Percentiles rank a stretch among this genome's conserved stretches.
Evolutionary conservation across 139 green algal species (phyloP).

Genomic region (Chlamydomonas asymmetrica): DNA sequence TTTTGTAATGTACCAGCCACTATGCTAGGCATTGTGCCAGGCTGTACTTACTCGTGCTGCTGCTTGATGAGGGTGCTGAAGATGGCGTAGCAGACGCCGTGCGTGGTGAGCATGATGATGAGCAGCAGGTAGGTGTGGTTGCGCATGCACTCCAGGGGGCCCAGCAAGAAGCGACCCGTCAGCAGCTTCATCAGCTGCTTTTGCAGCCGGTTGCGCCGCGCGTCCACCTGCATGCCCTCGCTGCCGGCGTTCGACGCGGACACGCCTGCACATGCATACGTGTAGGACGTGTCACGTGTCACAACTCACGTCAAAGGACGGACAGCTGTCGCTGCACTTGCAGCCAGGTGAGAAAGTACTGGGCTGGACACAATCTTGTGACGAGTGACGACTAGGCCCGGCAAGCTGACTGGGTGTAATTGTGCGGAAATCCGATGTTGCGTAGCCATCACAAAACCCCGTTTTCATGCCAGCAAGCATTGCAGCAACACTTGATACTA

Average conservation of each 20-base stretch:
- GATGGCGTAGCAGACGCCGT: conserved; percentile 16
- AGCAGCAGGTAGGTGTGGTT: not conserved
- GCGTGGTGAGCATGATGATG: conserved; percentile 3
- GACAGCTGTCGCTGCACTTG: not conserved
- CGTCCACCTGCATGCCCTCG: not conserved
- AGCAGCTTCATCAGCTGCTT: conserved; percentile 9
- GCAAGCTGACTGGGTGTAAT: not conserved
- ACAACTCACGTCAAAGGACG: not conserved
- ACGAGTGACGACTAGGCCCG: not conserved
- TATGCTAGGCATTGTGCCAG: too few relatives aligned
- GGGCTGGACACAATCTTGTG: not conserved
- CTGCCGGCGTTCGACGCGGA: not conserved
- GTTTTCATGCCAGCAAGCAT: not conserved
- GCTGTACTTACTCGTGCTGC: not conserved
- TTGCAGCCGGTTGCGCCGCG: conserved; percentile 12
- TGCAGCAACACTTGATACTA: not conserved
- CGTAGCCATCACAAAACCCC: not conserved
- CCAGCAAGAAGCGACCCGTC: not conserved
- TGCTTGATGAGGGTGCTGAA: not conserved
- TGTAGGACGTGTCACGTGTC: too few relatives aligned
- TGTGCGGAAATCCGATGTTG: not conserved
- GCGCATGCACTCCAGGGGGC: not conserved
- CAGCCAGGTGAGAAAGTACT: not conserved
- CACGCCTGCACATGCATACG: too few relatives aligned
- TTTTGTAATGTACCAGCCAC: too few relatives aligned